These are phyloP conservation scores for Kazachstania viticola DNA, from an alignment of 805 yeast species.

Conservation along the genomic window DNA sequence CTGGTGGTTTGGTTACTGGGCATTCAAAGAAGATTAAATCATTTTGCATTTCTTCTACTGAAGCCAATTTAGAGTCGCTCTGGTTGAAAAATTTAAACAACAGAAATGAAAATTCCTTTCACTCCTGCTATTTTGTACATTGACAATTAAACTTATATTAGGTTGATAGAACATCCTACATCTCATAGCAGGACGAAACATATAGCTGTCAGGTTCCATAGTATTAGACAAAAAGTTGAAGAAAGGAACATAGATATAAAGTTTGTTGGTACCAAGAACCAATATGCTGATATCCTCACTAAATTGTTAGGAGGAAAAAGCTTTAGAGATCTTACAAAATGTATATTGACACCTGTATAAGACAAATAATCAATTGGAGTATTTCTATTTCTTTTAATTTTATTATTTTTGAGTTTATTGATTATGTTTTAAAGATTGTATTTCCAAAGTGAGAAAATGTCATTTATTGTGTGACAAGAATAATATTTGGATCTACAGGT, in stretches of 20 bases:
- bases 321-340: too few species aligned
- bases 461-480: too few species aligned
- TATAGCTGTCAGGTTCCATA: slow-evolving; percentile 4
- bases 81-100: slow-evolving; percentile 1
- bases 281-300: background rate
- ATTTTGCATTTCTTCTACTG: slow-evolving; percentile 6
- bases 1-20: background rate
- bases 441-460: too few species aligned
- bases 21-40: slow-evolving; percentile 14
- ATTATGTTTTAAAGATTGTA: too few species aligned
- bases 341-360: too few species aligned
- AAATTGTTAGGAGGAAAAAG: too few species aligned
- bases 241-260: slow-evolving; percentile 1
- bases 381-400: too few species aligned
- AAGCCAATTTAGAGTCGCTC: slow-evolving; percentile 5
- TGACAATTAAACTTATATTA: slow-evolving; percentile 4
- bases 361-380: too few species aligned
- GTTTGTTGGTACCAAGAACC: background rate
- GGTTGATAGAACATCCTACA: slow-evolving; percentile 3
- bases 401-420: too few species aligned
- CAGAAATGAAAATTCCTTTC: background rate
- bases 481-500: too few species aligned
- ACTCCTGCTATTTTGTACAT: slow-evolving; percentile 1
- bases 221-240: slow-evolving; percentile 3
- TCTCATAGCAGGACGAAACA: slow-evolving; percentile 6